Conservation (phyloP, 768 basidiomycete species). For the Tephrocybe rancida region DNA sequence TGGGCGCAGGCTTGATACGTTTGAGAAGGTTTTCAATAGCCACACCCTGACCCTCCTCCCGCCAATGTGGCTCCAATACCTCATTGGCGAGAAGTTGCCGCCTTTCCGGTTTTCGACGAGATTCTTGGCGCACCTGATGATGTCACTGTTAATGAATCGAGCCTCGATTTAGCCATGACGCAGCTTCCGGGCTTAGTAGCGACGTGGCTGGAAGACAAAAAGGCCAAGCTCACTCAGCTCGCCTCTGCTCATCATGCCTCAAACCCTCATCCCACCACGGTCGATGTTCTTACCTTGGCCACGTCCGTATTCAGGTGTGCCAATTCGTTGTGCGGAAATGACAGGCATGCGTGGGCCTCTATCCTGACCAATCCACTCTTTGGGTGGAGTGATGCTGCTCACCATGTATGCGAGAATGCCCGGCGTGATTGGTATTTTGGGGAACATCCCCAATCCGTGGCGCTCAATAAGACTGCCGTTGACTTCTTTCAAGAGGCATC, state of each 20-base stretch:
- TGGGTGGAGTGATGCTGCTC: conserved; percentile 9
- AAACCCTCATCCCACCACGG: too few relatives aligned
- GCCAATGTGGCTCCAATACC: conserved; percentile 25
- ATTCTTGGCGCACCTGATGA: not conserved
- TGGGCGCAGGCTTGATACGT: not conserved
- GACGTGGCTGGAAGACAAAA: conserved; percentile 3
- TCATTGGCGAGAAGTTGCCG: conserved; percentile 14
- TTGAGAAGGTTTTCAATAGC: conserved; percentile 16
- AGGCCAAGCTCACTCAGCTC: not conserved
- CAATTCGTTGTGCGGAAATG: not conserved
- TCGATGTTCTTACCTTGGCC: conserved; percentile 9
- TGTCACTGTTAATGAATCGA: not conserved
- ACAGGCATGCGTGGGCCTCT: not conserved
- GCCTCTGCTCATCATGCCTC: too few relatives aligned
- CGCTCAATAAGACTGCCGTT: not conserved
- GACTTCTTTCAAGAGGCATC: not conserved
- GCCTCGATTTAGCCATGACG: conserved; percentile 2
- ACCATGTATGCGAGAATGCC: conserved; percentile 1
- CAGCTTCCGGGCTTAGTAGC: conserved; percentile 4
- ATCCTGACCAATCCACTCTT: conserved; percentile 5
- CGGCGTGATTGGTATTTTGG: too few relatives aligned
- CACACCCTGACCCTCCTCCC: conserved; percentile 24
- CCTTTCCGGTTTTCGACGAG: conserved; percentile 1
- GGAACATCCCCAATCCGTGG: too few relatives aligned
- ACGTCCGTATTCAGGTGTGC: conserved; percentile 16